Base-by-base conservation (phyloP, 495 filamentous ascomycete species). In the Aspergillus coremiiformis region DNA sequence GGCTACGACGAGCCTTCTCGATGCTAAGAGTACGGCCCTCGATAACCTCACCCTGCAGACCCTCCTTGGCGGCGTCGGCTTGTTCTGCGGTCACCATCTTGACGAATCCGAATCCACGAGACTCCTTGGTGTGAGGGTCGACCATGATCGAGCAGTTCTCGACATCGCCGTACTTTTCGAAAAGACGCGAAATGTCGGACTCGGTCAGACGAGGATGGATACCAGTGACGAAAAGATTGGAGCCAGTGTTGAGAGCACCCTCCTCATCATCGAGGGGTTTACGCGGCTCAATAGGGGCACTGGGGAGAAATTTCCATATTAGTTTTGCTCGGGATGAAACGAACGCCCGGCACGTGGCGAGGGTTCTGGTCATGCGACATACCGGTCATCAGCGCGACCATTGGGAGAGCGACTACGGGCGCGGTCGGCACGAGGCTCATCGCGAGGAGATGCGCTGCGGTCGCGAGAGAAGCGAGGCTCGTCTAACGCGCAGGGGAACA, bases 81-180 rank as follows among this genome's bases (percentile, higher is more conserved):
- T 91, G 85, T 52, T 97, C 92, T 24, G 85, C 78, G 52, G 89
- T 95, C 35, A 85, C 82, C 91, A 97, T 96, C 78, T 97, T 97
- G 66, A 99, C 94, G 75, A 99, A 99, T 50, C 94, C 93, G 59
- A 99, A 99, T 59, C 93, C 93, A 76, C 93, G 94, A 57, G 90
- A 96, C 72, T 97, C 94, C 74, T 95, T 91, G 58, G 87, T 91
- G 69, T 97, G 94, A 50, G 93, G 93, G 67, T 97, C 94, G 62
- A 90, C 78, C 94, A 99, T 97, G 78, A 99, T 99, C 60, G 96
- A 93, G 76, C 91, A 96, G 74, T 94, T 96, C 73, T 96, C 92
- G 29, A 99, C 93, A 67, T 92, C 87, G 59, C 93, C 93, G 59
- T 96, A 97, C 73, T 97, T 99, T 73, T 95, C 90, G 62, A 97